Base-by-base conservation (phyloP, 2,329 filamentous ascomycete genomes). In the Talaromyces sp. region DNA sequence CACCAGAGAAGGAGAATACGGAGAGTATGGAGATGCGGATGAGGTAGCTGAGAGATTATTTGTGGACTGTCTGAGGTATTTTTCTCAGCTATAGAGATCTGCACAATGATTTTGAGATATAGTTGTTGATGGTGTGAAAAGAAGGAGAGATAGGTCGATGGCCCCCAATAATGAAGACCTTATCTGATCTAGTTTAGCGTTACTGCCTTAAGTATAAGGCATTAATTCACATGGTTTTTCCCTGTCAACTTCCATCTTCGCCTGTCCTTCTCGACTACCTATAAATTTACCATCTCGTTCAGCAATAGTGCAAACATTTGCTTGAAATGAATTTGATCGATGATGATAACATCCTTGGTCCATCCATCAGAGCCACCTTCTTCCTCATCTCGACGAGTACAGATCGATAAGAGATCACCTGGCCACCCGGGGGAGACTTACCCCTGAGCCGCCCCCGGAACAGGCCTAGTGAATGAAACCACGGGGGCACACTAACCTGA, bases 271-370 rank as follows among this genome's bases (percentile, higher is more conserved):
- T 31, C 27, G 27, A 31, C 27, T 31, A 31, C 27, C 27, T 31
- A 31, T 7, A 31, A 31, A 31, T 6, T 1, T 31, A 31, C 4
- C 27, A 31, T 31, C 27, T 31, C 27, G 27, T 5, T 31, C 4
- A 31, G 7, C 27, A 31, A 31, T 31, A 31, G 27, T 6, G 27
- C 27, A 31, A 6, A 7, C 27, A 31, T 31, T 6, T 31, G 27
- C 1, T 6, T 31, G 27, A 31, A 31, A 31, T 31, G 1, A 7
- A 31, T 6, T 31, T 50, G 68, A 76, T 1, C 45, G 37, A 69
- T 68, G 68, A 58, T 62, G 39, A 43, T 54, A 47, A 11, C 16
- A 41, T 41, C 39, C 39, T 41, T 16, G 39, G 16, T 16, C 39
- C 39, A 41, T 16, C 39, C 39, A 41, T 41, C 14, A 41, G n/a